phyloP scores from a whole-genome alignment of 768 basidiomycete species.

The Suillus subluteus region DNA sequence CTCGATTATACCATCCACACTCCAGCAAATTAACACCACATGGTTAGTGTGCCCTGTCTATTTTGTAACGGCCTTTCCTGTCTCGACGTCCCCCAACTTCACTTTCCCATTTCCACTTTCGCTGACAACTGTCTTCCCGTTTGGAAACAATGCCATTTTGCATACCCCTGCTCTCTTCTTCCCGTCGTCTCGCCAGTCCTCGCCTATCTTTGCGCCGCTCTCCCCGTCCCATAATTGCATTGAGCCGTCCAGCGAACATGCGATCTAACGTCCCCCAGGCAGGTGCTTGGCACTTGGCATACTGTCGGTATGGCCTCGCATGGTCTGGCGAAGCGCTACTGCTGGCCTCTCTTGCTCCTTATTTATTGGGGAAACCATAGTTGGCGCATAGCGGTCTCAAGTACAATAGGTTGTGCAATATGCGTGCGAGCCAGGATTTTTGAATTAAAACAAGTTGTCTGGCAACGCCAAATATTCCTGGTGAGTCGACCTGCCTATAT shows the following conservation, averaged over 20 bases:
- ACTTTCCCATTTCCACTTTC: background rate
- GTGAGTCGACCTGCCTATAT: background rate
- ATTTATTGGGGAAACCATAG: too few relatives aligned
- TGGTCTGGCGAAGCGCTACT: background rate
- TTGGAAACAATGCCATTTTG: background rate
- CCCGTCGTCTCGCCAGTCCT: background rate
- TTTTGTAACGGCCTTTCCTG: background rate
- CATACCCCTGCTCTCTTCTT: background rate
- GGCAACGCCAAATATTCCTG: background rate
- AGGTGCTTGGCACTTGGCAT: too few relatives aligned
- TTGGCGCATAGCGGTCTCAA: too few relatives aligned
- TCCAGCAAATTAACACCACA: background rate
- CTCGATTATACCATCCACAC: background rate
- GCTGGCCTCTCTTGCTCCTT: background rate
- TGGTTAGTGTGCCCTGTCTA: background rate
- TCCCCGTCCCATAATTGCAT: background rate
- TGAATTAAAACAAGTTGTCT: background rate
- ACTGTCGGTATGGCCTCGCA: background rate
- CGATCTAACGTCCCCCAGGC: too few relatives aligned
- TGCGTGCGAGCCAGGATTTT: background rate
- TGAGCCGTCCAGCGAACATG: background rate
- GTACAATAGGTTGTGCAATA: too few relatives aligned
- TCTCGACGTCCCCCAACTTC: background rate
- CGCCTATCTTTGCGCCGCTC: background rate
- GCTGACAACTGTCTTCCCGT: background rate